Evolutionary conservation across 1,284 basidiomycete genomes (phyloP), one percentile per base, ranked within the genome.

Genomic region (Rhodotorula sp.): DNA sequence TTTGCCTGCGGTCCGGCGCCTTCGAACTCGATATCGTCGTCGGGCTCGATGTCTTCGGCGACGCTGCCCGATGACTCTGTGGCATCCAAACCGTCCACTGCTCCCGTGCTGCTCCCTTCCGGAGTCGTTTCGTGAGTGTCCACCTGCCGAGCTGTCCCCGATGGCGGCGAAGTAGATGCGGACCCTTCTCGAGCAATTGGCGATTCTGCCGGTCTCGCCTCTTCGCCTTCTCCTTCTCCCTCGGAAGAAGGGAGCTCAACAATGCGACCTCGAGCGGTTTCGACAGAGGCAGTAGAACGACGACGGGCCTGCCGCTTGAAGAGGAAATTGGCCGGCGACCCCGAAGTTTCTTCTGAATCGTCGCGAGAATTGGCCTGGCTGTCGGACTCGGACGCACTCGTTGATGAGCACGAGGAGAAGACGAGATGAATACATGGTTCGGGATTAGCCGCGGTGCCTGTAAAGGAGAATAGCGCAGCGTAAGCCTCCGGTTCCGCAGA

Each of bases 371-470:
- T n/a, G 26, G 63, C 15, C 33, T 30, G 5, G 62, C 54, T 30
- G 61, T 62, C 62, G 12, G 62, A 62, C 42, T 62, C 62, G 20
- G 75, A 71, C 46, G 64, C 70, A 8, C 69, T 68, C 18, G 60
- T 70, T 20, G 76, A 77, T 10, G 74, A 77, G 30, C 75, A 76
- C 15, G 77, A 78, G 18, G 71, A 74, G 68, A 78, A 78, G 56
- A 77, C 74, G 58, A 82, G 77, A 42, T 78, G 78, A 61, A 82
- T 81, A 26, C 80, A 77, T 12, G 81, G 81, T 33, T 78, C 71
- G 0, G 81, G 81, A 37, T 79, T 71, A 30, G 79, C 79, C 6
- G 76, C 73, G 0, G 80, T 81, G 0, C 81, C 76, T 75, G 59
- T 30, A 26, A 45, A 30, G 10, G 20, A 26, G 1, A 17, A 18